Evolutionary conservation across 352 stramenopile genomes (phyloP).

Genomic region (Globisporangium rhizosaccharum): DNA sequence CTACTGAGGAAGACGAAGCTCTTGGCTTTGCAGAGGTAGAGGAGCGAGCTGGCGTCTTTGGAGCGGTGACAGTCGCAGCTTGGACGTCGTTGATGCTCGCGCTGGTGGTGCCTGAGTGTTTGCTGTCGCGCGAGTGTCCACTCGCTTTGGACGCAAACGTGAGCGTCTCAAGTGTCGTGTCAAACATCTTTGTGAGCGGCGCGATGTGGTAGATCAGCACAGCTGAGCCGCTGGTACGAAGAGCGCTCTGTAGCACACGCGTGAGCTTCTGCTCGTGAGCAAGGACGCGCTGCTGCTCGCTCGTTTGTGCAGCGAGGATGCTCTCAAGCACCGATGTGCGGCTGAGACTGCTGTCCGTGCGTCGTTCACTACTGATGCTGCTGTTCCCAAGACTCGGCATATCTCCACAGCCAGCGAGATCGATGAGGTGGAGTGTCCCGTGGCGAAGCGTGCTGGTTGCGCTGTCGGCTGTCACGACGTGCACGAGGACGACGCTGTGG

Average conservation of each 20-base stretch:
- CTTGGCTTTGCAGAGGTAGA: too few species aligned
- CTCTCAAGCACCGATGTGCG: conserved; percentile 47
- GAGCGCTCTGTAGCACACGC: conserved; percentile 55
- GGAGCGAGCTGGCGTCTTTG: too few species aligned
- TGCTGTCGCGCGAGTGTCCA: not conserved
- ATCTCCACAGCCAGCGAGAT: conserved; percentile 36
- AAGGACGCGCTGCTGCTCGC: conserved; percentile 68
- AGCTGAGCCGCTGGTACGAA: conserved; percentile 31
- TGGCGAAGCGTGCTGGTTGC: conserved; percentile 9
- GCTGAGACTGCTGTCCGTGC: not conserved
- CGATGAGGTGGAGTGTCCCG: conserved; percentile 38
- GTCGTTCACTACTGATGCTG: conserved; percentile 16
- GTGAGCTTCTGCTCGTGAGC: conserved; percentile 62
- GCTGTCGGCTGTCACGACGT: conserved; percentile 17
- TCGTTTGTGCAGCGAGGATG: conserved; percentile 59
- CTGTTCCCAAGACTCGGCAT: conserved; percentile 13
- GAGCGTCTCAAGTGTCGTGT: conserved; percentile 36
- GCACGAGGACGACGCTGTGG: conserved; percentile 81
- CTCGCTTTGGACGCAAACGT: conserved; percentile 34
- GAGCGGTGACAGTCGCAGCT: too few species aligned
- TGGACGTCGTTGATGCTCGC: too few species aligned
- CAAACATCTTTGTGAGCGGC: conserved; percentile 15
- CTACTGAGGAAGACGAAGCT: too few species aligned
- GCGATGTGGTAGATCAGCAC: conserved; percentile 44
- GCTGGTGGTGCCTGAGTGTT: too few species aligned